These are phyloP conservation scores for Streptanthus diversifolius DNA, from an alignment of 345 rosid genomes.

Conservation along the genomic window DNA sequence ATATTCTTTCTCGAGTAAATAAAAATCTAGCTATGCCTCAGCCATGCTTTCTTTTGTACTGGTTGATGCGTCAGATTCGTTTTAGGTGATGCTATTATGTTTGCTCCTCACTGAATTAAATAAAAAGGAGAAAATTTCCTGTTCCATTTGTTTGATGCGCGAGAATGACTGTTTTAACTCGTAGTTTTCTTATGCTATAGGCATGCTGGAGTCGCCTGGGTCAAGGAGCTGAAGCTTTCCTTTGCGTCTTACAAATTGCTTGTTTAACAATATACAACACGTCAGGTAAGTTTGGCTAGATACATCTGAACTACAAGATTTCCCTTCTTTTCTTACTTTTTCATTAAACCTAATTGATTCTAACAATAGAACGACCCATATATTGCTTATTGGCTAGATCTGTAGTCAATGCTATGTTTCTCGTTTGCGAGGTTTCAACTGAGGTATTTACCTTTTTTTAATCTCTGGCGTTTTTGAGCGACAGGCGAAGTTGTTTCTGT, in stretches of 20 bases:
- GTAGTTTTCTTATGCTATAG: constrained; percentile 38
- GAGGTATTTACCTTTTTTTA: not conserved
- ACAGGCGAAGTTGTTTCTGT: constrained; percentile 79
- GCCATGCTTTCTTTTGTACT: not conserved
- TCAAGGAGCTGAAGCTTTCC: constrained; percentile 56
- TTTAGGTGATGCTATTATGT: not conserved
- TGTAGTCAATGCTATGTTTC: constrained; percentile 8
- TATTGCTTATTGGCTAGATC: constrained; percentile 1
- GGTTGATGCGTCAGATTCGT: not conserved
- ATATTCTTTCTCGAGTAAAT: not conserved
- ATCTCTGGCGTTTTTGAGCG: constrained; percentile 20
- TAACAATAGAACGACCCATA: not conserved
- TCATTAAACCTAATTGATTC: not conserved
- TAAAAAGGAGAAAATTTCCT: not conserved
- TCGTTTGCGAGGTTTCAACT: constrained; percentile 7
- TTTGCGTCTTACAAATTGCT: constrained; percentile 70
- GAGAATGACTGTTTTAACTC: constrained; percentile 8
- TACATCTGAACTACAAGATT: not conserved
- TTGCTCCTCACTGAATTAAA: not conserved
- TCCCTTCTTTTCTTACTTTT: not conserved
- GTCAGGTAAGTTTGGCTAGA: constrained; percentile 54
- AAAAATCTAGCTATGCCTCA: not conserved
- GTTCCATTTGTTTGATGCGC: constrained; percentile 7
- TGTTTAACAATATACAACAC: constrained; percentile 64
- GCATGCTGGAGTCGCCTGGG: constrained; percentile 88